Conservation (phyloP, 2,329 filamentous ascomycete species). For the Diaporthe citrichinensis region DNA sequence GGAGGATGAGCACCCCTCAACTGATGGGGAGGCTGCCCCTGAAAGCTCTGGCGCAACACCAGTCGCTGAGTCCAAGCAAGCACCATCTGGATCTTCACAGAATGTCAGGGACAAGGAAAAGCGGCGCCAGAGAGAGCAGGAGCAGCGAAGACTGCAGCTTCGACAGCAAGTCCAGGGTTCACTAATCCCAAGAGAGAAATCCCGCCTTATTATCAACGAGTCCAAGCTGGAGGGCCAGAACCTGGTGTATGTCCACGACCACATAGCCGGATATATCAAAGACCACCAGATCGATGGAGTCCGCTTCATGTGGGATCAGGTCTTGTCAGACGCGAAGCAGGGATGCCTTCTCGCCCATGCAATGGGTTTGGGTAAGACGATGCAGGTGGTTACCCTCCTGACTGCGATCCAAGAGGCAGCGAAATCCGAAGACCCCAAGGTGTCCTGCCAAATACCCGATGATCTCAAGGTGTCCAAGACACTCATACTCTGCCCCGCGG, state of each 20-base stretch:
- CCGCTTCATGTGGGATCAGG: constrained; percentile 89
- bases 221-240: constrained; percentile 72
- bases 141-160: constrained; percentile 64
- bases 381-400: constrained; percentile 90
- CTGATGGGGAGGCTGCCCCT: neutral
- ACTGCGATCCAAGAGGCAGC: constrained; percentile 79
- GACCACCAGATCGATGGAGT: constrained; percentile 86
- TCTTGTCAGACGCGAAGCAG: constrained; percentile 76
- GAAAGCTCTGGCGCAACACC: constrained; percentile 48
- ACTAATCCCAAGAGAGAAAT: constrained; percentile 59
- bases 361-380: constrained; percentile 94
- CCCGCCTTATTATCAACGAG: constrained; percentile 75
- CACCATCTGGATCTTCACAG: constrained; percentile 57
- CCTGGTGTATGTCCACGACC: constrained; percentile 74
- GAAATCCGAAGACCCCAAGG: constrained; percentile 66
- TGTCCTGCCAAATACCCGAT: constrained; percentile 77
- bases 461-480: constrained; percentile 74
- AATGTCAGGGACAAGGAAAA: constrained; percentile 69
- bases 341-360: constrained; percentile 89
- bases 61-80: constrained; percentile 61
- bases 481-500: constrained; percentile 82
- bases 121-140: constrained; percentile 67
- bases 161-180: constrained; percentile 61
- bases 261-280: constrained; percentile 78
- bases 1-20: neutral